Base-by-base conservation (phyloP, 352 stramenopile species). In the Globisporangium viniferum region DNA sequence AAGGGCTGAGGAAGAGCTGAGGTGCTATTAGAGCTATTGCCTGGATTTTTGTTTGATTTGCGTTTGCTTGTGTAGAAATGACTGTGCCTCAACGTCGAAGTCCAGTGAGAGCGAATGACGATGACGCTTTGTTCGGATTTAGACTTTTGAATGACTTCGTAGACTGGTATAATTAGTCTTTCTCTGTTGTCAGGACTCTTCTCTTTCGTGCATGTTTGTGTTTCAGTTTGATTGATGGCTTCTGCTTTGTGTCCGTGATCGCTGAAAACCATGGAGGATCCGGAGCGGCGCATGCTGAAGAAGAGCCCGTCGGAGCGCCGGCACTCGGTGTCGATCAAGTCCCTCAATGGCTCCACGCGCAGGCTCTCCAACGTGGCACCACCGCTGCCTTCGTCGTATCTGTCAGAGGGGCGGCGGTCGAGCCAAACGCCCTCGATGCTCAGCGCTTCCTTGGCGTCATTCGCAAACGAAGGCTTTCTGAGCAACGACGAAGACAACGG, bases 381-480 rank as follows among this genome's bases (percentile, higher is more conserved):
- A 2, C 35, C 39, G 29, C 15, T 8, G 15, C 5, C 54, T n/a
- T 27, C 54, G 1, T 22, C 22, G 24, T 60, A 44, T 24, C 29
- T 35, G 22, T 10, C 33, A 48, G 56, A 9, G 2, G 33, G 56
- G 12, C 39, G 56, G 20, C 44, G 35, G 7, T 53, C 44, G 56
- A 59, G n/a, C 8, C 41, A 41, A 24, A 22, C 36, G 3, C 33
- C 56, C n/a, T 69, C 64, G 31, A 64, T 64, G 64, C 12, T 69
- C 41, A 64, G 36, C 20, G 55, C 64, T 5, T 69, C 64, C 31
- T 36, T 69, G 39, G 64, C 22, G 33, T 51, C 44, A 14, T 27
- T 69, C 9, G 56, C 33, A 27, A 58, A 5, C n/a, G 64, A 59
- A n/a, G 64, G 33, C 14, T 46, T 69, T 12, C 27, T 18, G 29